phyloP scores from a whole-genome alignment of 495 filamentous ascomycete species.

The Jackrogersella multiformis region DNA sequence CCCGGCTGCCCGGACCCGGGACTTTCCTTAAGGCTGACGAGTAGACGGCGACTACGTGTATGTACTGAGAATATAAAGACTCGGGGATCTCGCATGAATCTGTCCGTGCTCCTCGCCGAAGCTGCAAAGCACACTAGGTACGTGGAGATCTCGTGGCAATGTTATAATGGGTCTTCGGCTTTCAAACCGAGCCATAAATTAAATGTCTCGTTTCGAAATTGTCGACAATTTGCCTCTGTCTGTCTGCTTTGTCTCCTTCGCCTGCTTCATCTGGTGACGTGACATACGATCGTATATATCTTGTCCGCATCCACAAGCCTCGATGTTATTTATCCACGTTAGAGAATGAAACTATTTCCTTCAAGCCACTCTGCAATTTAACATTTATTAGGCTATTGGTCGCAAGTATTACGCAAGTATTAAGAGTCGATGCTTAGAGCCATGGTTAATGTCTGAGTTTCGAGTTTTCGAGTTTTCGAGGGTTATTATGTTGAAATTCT shows the following conservation, averaged over 20 bases:
- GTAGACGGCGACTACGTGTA: slow-evolving; percentile 38
- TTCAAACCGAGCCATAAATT: slow-evolving; percentile 12
- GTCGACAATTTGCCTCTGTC: not conserved
- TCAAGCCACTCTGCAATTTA: not conserved
- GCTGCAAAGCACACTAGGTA: too few species aligned
- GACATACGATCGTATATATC: not conserved
- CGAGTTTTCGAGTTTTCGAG: too few species aligned
- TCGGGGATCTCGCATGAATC: slow-evolving; percentile 40
- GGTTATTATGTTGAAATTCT: too few species aligned
- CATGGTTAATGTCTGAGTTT: not conserved
- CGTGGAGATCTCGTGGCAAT: slow-evolving; percentile 22
- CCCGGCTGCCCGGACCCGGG: slow-evolving; percentile 13
- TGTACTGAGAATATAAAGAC: slow-evolving; percentile 9
- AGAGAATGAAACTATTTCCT: not conserved
- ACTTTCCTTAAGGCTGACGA: slow-evolving; percentile 29
- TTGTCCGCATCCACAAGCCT: not conserved
- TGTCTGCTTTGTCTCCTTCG: too few species aligned
- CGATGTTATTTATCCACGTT: not conserved
- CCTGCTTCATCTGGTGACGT: slow-evolving; percentile 10
- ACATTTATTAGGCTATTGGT: not conserved
- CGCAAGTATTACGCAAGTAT: not conserved
- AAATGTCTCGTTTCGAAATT: slow-evolving; percentile 1
- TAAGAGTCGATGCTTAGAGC: not conserved
- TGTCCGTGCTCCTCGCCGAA: slow-evolving; percentile 40
- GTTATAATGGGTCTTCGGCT: slow-evolving; percentile 25